A percentile compares a stretch with the other conserved stretches of the same genome.
Evolutionary conservation across 352 stramenopile species (phyloP).

Genomic region (Globisporangium carolinianum): DNA sequence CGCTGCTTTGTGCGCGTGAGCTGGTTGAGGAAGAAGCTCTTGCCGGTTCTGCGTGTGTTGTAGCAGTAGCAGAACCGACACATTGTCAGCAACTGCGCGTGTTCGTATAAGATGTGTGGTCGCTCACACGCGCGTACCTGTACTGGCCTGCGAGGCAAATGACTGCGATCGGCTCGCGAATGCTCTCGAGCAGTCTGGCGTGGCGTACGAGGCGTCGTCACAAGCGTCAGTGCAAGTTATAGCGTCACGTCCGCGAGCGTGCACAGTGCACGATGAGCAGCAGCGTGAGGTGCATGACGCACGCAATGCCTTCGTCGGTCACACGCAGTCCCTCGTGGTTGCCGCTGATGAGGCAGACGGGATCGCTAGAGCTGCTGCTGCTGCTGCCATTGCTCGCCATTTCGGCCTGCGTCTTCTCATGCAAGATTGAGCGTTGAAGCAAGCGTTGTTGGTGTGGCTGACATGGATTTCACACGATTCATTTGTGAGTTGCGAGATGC

Average conservation of each 20-base stretch:
- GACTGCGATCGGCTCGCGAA: slow-evolving; percentile 68
- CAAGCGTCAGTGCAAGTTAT: neutral
- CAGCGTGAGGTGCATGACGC: slow-evolving; percentile 4
- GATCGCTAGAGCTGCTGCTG: slow-evolving; percentile 10
- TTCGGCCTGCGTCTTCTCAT: too few relatives aligned
- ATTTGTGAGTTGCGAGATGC: neutral
- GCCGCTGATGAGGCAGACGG: slow-evolving; percentile 59
- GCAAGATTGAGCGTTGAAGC: neutral
- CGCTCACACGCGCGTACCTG: slow-evolving; percentile 19
- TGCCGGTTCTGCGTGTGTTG: slow-evolving; percentile 48
- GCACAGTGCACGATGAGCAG: neutral
- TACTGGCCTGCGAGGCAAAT: slow-evolving; percentile 79
- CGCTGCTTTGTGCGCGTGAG: slow-evolving; percentile 23
- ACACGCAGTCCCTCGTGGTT: slow-evolving; percentile 41
- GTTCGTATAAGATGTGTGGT: too few relatives aligned
- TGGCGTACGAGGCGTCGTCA: too few relatives aligned
- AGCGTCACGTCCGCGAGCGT: neutral
- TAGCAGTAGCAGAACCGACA: too few relatives aligned
- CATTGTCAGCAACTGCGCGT: neutral
- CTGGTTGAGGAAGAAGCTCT: slow-evolving; percentile 87
- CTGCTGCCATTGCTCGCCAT: slow-evolving; percentile 4
- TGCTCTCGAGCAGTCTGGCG: slow-evolving; percentile 47
- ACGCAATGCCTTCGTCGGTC: slow-evolving; percentile 47
- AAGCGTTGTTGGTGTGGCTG: neutral
- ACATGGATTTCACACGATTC: neutral